Evolutionary conservation across 805 yeast species (phyloP).

Genomic region (Saccharomycopsis sp.): DNA sequence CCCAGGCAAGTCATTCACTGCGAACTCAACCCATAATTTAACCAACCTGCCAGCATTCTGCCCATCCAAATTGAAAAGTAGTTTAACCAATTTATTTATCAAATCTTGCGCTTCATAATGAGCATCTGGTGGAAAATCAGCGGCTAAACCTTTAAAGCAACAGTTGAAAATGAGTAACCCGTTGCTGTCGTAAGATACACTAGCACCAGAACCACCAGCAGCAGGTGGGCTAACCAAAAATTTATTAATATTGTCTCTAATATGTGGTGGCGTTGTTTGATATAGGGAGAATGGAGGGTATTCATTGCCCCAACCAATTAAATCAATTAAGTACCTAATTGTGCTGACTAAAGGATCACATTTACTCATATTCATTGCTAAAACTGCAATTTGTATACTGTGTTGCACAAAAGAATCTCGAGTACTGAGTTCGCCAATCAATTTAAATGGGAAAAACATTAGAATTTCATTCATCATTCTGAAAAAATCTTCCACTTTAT

Average conservation of each 20-base stretch:
- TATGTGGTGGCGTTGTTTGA: constrained; percentile 45
- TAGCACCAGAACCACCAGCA: background rate
- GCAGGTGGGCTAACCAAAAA: constrained; percentile 30
- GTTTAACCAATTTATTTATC: constrained; percentile 52
- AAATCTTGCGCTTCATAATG: constrained; percentile 72
- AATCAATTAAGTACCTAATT: constrained; percentile 73
- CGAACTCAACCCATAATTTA: constrained; percentile 51
- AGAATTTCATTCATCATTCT: constrained; percentile 71
- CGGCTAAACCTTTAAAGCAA: constrained; percentile 60
- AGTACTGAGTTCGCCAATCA: constrained; percentile 25
- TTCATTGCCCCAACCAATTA: constrained; percentile 77
- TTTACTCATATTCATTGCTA: constrained; percentile 52
- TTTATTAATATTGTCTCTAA: constrained; percentile 41
- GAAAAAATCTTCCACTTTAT: constrained; percentile 80
- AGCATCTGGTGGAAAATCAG: constrained; percentile 62
- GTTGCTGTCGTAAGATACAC: constrained; percentile 1
- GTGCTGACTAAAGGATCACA: constrained; percentile 63
- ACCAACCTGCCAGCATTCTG: constrained; percentile 33
- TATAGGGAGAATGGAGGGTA: constrained; percentile 72
- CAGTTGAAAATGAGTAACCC: constrained; percentile 35
- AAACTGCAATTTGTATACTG: constrained; percentile 52
- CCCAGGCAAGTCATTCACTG: constrained; percentile 54
- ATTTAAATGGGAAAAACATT: constrained; percentile 51
- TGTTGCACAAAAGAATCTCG: constrained; percentile 31
- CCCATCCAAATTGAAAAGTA: constrained; percentile 41